Percentiles rank a stretch among this genome's conserved stretches.
phyloP scores from a whole-genome alignment of 768 basidiomycete genomes.

The Tephrocybe sp. region DNA sequence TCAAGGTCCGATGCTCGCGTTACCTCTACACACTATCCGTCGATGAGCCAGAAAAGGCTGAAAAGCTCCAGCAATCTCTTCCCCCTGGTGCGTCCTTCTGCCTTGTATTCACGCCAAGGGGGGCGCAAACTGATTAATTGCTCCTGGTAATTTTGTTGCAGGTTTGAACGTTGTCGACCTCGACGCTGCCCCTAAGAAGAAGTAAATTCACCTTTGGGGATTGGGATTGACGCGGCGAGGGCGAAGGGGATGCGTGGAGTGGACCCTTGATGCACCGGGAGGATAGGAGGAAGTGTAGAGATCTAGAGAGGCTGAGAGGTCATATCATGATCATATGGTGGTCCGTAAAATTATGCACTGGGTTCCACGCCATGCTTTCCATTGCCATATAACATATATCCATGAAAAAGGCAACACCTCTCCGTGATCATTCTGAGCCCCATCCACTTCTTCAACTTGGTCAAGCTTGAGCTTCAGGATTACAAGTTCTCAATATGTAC shows the following conservation, averaged over 20 bases:
- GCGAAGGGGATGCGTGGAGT: no score
- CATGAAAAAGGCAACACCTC: slow-evolving; percentile 10
- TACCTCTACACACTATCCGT: slow-evolving; percentile 97
- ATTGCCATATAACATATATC: slow-evolving; percentile 23
- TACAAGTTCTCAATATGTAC: no score
- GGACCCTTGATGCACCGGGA: no score
- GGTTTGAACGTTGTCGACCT: slow-evolving; percentile 74
- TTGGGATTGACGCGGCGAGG: no score
- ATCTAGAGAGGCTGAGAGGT: no score
- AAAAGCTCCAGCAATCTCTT: slow-evolving; percentile 92
- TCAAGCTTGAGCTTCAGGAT: no score
- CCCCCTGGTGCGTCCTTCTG: slow-evolving; percentile 75
- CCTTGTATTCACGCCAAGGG: no score
- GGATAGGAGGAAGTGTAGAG: slow-evolving; percentile 9
- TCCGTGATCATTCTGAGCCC: not conserved
- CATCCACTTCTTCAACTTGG: no score
- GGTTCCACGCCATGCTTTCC: slow-evolving; percentile 18
- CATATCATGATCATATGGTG: slow-evolving; percentile 16
- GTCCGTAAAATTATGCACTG: slow-evolving; percentile 28
- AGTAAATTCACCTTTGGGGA: no score
- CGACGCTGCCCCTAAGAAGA: slow-evolving; percentile 68
- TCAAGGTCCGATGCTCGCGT: slow-evolving; percentile 96
- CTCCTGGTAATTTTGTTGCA: slow-evolving; percentile 21
- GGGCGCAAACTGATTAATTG: no score
- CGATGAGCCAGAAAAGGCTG: slow-evolving; percentile 97